Base-by-base conservation (phyloP, 2,329 filamentous ascomycete genomes). In the Xylariaceae sp. region DNA sequence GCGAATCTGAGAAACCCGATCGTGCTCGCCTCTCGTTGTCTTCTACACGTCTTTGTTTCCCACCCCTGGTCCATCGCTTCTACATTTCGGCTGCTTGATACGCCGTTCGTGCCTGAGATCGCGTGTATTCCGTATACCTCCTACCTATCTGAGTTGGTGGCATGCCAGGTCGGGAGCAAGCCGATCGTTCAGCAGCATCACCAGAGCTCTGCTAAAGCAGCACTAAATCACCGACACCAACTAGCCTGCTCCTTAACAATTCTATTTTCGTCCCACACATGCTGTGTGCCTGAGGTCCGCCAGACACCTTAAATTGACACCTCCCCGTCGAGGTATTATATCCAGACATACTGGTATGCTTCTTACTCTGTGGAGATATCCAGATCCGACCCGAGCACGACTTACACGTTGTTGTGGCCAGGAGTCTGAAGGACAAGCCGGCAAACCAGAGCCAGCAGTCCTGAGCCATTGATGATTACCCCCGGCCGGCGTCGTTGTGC, bases 231-330 rank as follows among this genome's bases (percentile, higher is more conserved):
- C 47, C 30, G 4, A 44, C 15, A 56, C 51, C 15, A 35, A 17
- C 47, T 49, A 49, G 47, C 45, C 48, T 39, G 49, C 17, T 49
- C 44, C 34, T 53, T 34, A 15, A 50, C 45, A n/a, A 23, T 15
- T 30, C 35, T 45, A 59, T 58, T 53, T 50, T 51, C 48, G 44
- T 51, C 5, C 23, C 48, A 58, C 18, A n/a, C 59, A 51, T 56
- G 42, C 18, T 53, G 37, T 51, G 57, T 53, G 42, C 30, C 30
- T 10, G 42, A 23, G n/a, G 42, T 34, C 42, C 15, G 50, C 42
- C 47, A 42, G 47, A 35, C 51, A 53, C 45, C 10, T 15, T 47
- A 30, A 53, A 49, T 60, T 53, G 58, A 51, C 50, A 55, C 34
- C 30, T 17, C 47, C 51, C 17, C 44, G n/a, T 42, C 51, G 58